A percentile compares a stretch with the other conserved stretches of the same genome.
Conservation (phyloP, 306 rosid species). For the Medicago lupulina region DNA sequence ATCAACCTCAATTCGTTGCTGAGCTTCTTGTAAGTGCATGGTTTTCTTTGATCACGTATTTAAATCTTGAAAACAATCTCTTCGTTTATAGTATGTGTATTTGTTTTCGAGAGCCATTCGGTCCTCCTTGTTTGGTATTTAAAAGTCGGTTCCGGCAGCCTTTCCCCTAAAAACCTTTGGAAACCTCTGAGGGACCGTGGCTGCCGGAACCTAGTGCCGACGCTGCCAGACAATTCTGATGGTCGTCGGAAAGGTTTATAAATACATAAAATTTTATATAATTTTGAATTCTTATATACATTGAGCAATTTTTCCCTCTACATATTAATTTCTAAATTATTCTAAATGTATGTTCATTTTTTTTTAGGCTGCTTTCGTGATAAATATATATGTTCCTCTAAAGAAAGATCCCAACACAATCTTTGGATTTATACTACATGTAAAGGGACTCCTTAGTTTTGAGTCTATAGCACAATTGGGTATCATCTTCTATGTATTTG, state of each 20-base stretch:
- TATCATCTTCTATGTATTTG: conserved; percentile 42
- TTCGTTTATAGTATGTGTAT: no score
- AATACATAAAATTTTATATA: not conserved
- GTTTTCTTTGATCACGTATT: not conserved
- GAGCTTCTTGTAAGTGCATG: conserved; percentile 43
- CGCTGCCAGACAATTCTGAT: no score
- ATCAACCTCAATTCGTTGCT: conserved; percentile 46
- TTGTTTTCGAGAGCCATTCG: no score
- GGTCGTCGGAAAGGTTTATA: no score
- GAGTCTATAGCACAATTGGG: conserved; percentile 44
- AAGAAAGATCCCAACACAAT: not conserved
- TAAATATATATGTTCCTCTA: not conserved
- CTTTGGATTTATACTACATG: not conserved
- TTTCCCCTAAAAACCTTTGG: no score
- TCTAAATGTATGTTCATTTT: not conserved
- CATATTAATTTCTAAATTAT: not conserved
- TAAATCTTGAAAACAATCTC: no score
- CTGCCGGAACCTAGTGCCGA: no score
- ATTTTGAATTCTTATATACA: not conserved
- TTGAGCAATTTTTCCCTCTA: not conserved
- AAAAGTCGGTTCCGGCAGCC: no score
- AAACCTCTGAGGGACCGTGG: no score
- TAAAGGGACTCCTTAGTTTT: not conserved
- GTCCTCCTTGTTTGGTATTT: no score
- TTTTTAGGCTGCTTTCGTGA: conserved; percentile 32